Percentiles rank a stretch among this genome's conserved stretches.
These are phyloP conservation scores for Xylogone sp. DNA, from an alignment of 2,329 filamentous ascomycete species.

Conservation along the genomic window DNA sequence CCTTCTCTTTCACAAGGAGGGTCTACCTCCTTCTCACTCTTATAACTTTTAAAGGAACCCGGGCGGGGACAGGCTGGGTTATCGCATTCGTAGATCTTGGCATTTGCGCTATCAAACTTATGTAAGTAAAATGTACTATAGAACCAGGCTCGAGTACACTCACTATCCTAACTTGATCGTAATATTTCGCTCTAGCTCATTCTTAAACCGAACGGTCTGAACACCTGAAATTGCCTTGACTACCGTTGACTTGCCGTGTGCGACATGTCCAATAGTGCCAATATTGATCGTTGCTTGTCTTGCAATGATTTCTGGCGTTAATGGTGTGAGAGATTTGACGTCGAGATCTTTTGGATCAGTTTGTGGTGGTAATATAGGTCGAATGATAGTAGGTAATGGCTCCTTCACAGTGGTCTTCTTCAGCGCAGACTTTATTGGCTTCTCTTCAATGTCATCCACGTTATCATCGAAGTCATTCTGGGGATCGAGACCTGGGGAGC, in stretches of 20 bases:
- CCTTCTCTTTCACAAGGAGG: constrained; percentile 93
- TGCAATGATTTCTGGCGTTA: constrained; percentile 95
- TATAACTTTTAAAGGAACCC: constrained; percentile 94
- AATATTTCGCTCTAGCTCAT: constrained; percentile 97
- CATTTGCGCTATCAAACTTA: constrained; percentile 62
- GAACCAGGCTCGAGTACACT: not conserved
- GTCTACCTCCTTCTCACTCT: constrained; percentile 98
- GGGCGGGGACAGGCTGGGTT: constrained; percentile 86
- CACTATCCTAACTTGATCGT: constrained; percentile 97
- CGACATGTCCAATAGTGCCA: constrained; percentile 96
- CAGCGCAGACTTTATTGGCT: constrained; percentile 77
- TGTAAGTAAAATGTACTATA: not conserved
- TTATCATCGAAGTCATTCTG: constrained; percentile 54
- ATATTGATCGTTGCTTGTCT: constrained; percentile 99
- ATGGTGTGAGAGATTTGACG: constrained; percentile 71
- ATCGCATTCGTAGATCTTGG: constrained; percentile 99
- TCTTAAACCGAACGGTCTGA: constrained; percentile 99
- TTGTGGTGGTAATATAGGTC: constrained; percentile 76
- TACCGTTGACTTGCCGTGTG: constrained; percentile 97
- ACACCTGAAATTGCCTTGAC: constrained; percentile 99
- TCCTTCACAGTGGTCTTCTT: constrained; percentile 67
- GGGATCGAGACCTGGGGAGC: constrained; percentile 45
- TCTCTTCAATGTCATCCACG: constrained; percentile 53
- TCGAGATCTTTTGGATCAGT: constrained; percentile 90
- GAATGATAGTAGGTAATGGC: constrained; percentile 52